Conservation (phyloP, 2,329 filamentous ascomycete species). For the Penicillium sp. region DNA sequence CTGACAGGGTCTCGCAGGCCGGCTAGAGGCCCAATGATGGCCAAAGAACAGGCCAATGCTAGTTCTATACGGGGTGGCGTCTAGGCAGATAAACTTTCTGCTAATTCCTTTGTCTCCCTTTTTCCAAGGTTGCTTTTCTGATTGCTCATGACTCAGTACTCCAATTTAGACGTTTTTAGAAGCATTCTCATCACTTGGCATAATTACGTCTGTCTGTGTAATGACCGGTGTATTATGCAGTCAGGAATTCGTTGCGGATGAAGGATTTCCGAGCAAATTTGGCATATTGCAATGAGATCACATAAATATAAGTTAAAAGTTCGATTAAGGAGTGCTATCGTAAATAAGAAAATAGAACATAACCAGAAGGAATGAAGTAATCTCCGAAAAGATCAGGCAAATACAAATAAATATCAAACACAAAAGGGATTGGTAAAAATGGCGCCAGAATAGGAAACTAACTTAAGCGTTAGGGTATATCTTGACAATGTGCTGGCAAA, state of each 20-base stretch:
- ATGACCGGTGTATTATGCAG: not conserved
- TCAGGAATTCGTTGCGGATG: not conserved
- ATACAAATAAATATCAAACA: not conserved
- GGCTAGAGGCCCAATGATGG: not conserved
- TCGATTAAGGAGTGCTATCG: slow-evolving; percentile 1
- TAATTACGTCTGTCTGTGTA: not conserved
- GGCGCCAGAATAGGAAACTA: slow-evolving; percentile 5
- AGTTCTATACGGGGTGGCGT: not conserved
- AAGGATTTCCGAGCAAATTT: not conserved
- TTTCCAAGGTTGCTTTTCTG: not conserved
- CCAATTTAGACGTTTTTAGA: not conserved
- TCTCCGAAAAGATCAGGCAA: not conserved
- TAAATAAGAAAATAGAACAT: slow-evolving; percentile 1
- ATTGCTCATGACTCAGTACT: not conserved
- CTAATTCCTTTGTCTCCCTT: not conserved
- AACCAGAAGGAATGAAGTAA: slow-evolving; percentile 2
- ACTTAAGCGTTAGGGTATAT: not conserved
- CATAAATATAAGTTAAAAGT: not conserved
- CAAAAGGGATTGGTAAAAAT: not conserved
- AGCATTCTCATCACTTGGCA: not conserved
- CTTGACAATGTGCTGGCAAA: slow-evolving; percentile 10
- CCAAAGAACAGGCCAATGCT: not conserved
- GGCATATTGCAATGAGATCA: not conserved
- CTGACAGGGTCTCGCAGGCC: not conserved
- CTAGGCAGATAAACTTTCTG: not conserved